Base-by-base conservation (phyloP, 2,329 filamentous ascomycete species). In the Beauveria caledonica region DNA sequence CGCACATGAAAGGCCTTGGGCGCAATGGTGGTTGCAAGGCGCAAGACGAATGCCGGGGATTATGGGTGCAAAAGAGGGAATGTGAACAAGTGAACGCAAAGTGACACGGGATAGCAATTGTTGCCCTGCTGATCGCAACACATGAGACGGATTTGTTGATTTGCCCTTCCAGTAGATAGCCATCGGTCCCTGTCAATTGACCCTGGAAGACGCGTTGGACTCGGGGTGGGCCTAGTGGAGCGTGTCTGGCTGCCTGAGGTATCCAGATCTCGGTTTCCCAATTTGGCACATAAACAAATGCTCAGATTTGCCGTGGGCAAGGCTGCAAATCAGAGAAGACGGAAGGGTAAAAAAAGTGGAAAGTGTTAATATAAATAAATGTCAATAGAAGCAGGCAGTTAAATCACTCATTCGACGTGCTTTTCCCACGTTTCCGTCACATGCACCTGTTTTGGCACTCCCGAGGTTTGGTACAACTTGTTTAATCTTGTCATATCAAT, bases 241-340 rank as follows among this genome's bases (percentile, higher is more conserved):
- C 60, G 60, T 61, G 60, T 61, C 46, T 58, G 58, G 19, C 2
- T 58, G 60, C 60, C 60, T 61, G 23, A 61, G 60, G 60, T 49
- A 55, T 6, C 29, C 17, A 54, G 44, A 60, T 58, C 56, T 52
- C 39, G 17, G 29, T 36, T 52, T 15, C 54, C 54, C 29, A 48
- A 33, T 48, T 39, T 25, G 42, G 42, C 49, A 27, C 15, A n/a
- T 53, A 25, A 53, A 53, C 50, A 53, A 52, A n/a, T 40, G n/a
- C 21, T 53, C 19, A 15, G 52, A 9, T 45, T 45, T 19, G 40
- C 21, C 36, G 13, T 25, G 33, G 36, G 36, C 51, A 42, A 55
- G 25, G 52, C 40, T 55, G 52, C 23, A 33, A 44, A 29, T 19
- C 29, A 33, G 29, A 44, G 27, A 4, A 3, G 25, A 46, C n/a